phyloP scores from a whole-genome alignment of 2,329 filamentous ascomycete genomes.

The Xylariaceae sp. region DNA sequence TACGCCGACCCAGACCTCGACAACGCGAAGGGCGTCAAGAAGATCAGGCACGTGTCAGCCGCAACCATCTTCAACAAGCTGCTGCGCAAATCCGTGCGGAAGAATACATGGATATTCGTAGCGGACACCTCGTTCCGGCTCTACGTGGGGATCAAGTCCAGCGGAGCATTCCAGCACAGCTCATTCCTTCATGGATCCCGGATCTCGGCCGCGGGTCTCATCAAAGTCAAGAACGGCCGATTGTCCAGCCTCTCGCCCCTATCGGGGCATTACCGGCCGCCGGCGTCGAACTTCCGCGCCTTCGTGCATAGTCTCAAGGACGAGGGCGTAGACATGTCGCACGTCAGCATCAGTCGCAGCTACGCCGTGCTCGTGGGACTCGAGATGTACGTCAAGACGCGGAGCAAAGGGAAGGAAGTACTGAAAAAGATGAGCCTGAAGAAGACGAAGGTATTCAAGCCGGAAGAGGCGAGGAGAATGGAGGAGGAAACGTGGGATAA shows the following conservation, averaged over 20 bases:
- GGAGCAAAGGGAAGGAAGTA: conserved; percentile 66
- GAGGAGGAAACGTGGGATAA: conserved; percentile 59
- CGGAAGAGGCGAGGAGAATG: conserved; percentile 61
- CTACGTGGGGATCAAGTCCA: conserved; percentile 89
- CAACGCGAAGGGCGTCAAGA: conserved; percentile 61
- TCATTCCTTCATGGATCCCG: conserved; percentile 85
- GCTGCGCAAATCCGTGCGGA: conserved; percentile 78
- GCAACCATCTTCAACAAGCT: conserved; percentile 80
- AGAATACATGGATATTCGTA: conserved; percentile 94
- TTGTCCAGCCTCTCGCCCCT: conserved; percentile 74
- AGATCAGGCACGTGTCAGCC: conserved; percentile 69
- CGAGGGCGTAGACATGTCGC: conserved; percentile 78
- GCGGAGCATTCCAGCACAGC: conserved; percentile 88
- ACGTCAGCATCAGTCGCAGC: conserved; percentile 78
- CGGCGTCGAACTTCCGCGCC: conserved; percentile 80
- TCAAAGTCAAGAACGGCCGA: conserved; percentile 83
- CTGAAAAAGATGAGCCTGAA: conserved; percentile 57
- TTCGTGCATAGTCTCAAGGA: conserved; percentile 78
- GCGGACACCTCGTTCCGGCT: conserved; percentile 84
- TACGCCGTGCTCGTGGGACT: conserved; percentile 85
- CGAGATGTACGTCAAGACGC: conserved; percentile 77
- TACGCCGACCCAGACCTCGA: conserved; percentile 71
- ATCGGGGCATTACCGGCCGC: conserved; percentile 85
- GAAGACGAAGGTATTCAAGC: conserved; percentile 66
- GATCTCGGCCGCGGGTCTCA: conserved; percentile 82